phyloP scores from a whole-genome alignment of 1,284 basidiomycete species.

The Ceratobasidium sp. region DNA sequence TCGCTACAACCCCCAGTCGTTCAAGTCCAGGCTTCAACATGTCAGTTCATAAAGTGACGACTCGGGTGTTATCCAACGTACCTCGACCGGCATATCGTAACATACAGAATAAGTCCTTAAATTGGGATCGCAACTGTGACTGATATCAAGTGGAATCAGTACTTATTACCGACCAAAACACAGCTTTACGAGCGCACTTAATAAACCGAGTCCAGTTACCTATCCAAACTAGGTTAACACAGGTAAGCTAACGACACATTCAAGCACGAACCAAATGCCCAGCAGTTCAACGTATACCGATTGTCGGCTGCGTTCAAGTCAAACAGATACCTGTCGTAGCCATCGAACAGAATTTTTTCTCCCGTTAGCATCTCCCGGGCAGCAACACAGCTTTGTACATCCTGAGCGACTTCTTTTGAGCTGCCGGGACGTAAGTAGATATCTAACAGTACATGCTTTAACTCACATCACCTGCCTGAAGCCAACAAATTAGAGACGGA shows the following conservation, averaged over 20 bases:
- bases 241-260: neutral
- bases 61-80: neutral
- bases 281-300: slow-evolving; percentile 43
- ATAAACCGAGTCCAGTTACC: slow-evolving; percentile 48
- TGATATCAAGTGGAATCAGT: neutral
- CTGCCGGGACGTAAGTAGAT: neutral
- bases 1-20: slow-evolving; percentile 39
- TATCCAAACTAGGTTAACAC: neutral
- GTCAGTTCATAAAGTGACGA: neutral
- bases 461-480: slow-evolving; percentile 44
- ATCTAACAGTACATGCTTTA: neutral
- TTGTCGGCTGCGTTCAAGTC: slow-evolving; percentile 45
- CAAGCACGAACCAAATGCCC: slow-evolving; percentile 25
- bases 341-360: slow-evolving; percentile 24
- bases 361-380: slow-evolving; percentile 10
- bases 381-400: neutral
- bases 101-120: slow-evolving; percentile 46
- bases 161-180: too few relatives aligned
- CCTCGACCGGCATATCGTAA: slow-evolving; percentile 44
- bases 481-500: neutral
- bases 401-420: slow-evolving; percentile 14
- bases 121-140: slow-evolving; percentile 47
- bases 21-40: slow-evolving; percentile 32
- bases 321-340: slow-evolving; percentile 47
- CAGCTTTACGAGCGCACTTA: slow-evolving; percentile 34